phyloP scores from a whole-genome alignment of 2,329 filamentous ascomycete species.

The Thelonectria rubi region DNA sequence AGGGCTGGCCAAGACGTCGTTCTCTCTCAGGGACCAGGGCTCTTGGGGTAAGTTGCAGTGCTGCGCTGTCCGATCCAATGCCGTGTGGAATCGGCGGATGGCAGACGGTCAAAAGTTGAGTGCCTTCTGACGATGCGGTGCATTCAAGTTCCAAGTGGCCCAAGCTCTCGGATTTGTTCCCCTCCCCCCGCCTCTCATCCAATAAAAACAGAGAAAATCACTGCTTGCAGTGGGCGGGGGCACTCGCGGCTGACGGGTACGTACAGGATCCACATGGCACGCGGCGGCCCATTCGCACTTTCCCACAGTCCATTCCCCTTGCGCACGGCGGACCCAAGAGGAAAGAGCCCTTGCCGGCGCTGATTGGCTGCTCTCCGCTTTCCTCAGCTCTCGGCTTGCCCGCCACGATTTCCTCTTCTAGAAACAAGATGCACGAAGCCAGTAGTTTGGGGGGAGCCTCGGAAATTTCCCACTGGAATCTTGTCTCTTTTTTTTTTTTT shows the following conservation, averaged over 20 bases:
- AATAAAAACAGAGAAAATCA: not conserved
- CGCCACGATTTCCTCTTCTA: constrained; percentile 38
- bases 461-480: constrained; percentile 28
- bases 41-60: not conserved
- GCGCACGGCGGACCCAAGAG: not conserved
- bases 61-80: not conserved
- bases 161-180: constrained; percentile 30
- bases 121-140: too few species aligned
- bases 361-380: constrained; percentile 28
- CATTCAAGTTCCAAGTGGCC: constrained; percentile 14
- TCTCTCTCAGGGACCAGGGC: constrained; percentile 16
- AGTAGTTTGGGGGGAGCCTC: constrained; percentile 25
- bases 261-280: not conserved
- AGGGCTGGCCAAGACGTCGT: not conserved
- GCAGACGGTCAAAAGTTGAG: too few species aligned
- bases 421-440: constrained; percentile 30
- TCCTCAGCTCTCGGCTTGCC: constrained; percentile 43
- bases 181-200: too few species aligned
- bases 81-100: not conserved
- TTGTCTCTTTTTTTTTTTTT: not conserved
- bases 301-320: constrained; percentile 9
- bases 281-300: not conserved
- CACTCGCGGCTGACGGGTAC: too few species aligned
- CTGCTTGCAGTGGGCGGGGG: too few species aligned
- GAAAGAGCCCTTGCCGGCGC: constrained; percentile 10